Evolutionary conservation across 2,329 filamentous ascomycete genomes (phyloP), one percentile per base, ranked within the genome.

Genomic region (Trichophyton schoenleinii): DNA sequence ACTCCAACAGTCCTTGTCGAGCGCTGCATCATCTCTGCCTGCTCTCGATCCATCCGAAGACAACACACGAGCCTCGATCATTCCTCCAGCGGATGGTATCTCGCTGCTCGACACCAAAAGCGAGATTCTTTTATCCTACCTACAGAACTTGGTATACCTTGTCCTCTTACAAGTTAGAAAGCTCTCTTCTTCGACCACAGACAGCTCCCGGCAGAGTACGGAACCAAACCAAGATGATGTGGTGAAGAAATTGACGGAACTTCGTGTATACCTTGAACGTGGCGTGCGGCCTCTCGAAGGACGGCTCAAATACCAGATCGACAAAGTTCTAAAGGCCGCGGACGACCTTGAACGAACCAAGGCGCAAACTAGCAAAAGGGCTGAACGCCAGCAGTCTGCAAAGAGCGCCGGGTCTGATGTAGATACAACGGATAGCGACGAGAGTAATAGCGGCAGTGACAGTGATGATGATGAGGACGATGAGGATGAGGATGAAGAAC

Each of bases 21-120:
- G 67, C 57, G 70, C 73, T 3, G 65, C 67, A 7, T 69, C 70
- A 3, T 74, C 73, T 1, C 69, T 76, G 22, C 74, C 74, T 5
- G 22, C 53, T 15, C 18, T 59, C 3, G 66, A 68, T 36, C 34
- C 68, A 2, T 63, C 66, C 58, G 70, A 70, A 18, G 69, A 70
- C 59, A 62, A 65, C 0, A 84, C 88, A 0, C 79, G 87, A 53
- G 84, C 91, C 62, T 84, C 86, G 13, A 82, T 95, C 63, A 78
- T 87, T 57, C 83, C 88, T n/a, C 87, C 88, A 1, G 81, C 86
- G 65, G 85, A 96, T 68, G 92, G 94, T 70, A 94, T 99, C 62
- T 96, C 94, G 0, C 84, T 99, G 0, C 86, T 99, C 69, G 91
- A 97, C 71, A 85, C 89, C 66, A 99, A 99, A 78, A 97, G 95